A percentile compares a stretch with the other conserved stretches of the same genome.
These are phyloP conservation scores for Starmerella potacharoeniae DNA, from an alignment of 805 yeast species.

Conservation along the genomic window DNA sequence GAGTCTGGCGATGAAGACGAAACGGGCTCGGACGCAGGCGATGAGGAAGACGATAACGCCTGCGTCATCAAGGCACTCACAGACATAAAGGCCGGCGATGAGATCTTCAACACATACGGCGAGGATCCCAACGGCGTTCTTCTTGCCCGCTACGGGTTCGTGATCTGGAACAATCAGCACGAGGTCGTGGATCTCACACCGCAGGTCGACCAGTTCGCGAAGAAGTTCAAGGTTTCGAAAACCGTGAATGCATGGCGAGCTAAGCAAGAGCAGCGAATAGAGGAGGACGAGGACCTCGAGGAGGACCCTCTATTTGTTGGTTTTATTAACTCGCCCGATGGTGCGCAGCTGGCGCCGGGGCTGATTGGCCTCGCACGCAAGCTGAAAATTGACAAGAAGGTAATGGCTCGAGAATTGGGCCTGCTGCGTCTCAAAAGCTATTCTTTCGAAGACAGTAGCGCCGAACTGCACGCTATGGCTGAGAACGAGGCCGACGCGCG, in stretches of 20 bases:
- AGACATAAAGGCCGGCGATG: constrained; percentile 33
- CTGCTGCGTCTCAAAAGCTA: constrained; percentile 5
- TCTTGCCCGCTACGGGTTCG: constrained; percentile 70
- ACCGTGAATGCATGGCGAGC: constrained; percentile 6
- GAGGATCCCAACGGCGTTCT: constrained; percentile 54
- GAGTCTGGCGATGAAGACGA: constrained; percentile 33
- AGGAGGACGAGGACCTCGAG: constrained; percentile 8
- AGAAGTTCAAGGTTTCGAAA: constrained; percentile 4
- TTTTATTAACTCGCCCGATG: constrained; percentile 14
- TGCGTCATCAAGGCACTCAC: constrained; percentile 47
- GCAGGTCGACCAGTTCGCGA: constrained; percentile 41
- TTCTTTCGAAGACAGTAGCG: neutral
- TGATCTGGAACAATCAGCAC: constrained; percentile 40
- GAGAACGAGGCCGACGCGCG: neutral
- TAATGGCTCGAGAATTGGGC: constrained; percentile 20
- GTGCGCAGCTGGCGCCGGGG: constrained; percentile 9
- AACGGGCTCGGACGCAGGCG: constrained; percentile 31
- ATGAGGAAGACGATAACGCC: constrained; percentile 34
- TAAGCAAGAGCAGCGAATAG: constrained; percentile 10
- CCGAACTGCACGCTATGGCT: neutral
- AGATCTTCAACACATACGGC: constrained; percentile 77
- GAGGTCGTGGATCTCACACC: constrained; percentile 50
- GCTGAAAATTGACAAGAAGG: neutral
- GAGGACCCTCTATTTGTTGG: constrained; percentile 6
- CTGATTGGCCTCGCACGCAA: neutral